Base-by-base conservation (phyloP, 2,329 filamentous ascomycete genomes). In the Lachnellula suecica region DNA sequence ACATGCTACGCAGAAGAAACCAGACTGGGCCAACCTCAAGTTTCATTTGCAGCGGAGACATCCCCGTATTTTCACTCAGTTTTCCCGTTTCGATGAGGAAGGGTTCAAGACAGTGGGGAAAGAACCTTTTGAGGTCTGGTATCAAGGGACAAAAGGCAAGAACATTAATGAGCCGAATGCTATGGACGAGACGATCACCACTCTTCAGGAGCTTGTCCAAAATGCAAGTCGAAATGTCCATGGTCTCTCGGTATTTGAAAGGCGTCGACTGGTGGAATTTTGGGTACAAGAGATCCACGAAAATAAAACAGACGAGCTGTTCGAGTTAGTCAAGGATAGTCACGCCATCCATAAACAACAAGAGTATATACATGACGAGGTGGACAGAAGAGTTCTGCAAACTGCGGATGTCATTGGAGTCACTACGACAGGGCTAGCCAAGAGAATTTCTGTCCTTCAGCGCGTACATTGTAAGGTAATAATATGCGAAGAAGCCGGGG, bases 361-460 rank as follows among this genome's bases (percentile, higher is more conserved):
- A 8, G 29, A 41, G 9, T 15, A 52, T 34, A 48, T 59, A 17
- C 40, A 58, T 27, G 50, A 51, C 9, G 54, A 59, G 35, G 42
- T 58, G 3, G 35, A 58, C 42, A 40, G 49, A 11, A 23, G 54
- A 42, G 38, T 49, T 23, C 52, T 61, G 9, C 47, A 57, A 47
- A 47, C 5, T 17, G 59, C 59, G 7, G 50, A 79, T 47, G 69
- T 82, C 8, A 77, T 83, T 35, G 79, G 79, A 0, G 61, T 81
- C 3, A 83, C 79, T 0, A 82, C 79, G 0, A 72, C 72, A 1
- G 79, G 79, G 0, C 61, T 83, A 1, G 79, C 80, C 5, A 63
- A 67, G 19, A 71, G 72, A 11, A 68, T 82, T 3, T 62, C 71
- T 4, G 34, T 50, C 20, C 53, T 62, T 17, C 43, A 52, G 47